Conservation (phyloP, 176 grass and related monocot species). For the Elaeis guineensis region DNA sequence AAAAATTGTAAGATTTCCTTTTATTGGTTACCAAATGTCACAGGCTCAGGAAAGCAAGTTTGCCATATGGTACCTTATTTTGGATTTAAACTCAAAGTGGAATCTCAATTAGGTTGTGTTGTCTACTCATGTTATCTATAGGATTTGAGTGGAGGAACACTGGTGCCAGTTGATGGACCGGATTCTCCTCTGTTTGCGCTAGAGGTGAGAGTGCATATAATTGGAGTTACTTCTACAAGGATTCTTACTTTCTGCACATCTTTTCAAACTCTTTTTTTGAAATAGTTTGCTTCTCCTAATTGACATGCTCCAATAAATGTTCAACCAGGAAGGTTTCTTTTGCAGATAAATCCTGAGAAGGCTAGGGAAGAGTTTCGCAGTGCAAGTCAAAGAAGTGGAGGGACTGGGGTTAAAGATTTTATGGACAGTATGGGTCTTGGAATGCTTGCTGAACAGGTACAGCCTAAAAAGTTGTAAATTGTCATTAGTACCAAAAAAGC, state of each 20-base stretch:
- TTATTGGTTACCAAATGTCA: too few relatives aligned
- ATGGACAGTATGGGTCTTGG: constrained; percentile 98
- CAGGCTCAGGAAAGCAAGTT: too few relatives aligned
- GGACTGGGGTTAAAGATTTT: constrained; percentile 84
- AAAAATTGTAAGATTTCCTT: neutral
- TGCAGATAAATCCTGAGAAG: constrained; percentile 95
- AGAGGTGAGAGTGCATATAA: constrained; percentile 42
- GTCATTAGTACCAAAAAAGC: too few relatives aligned
- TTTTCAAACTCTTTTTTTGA: too few relatives aligned
- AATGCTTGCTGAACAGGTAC: constrained; percentile 80
- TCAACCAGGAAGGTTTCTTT: neutral
- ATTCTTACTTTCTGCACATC: too few relatives aligned
- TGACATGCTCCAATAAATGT: constrained; percentile 1
- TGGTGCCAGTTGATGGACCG: constrained; percentile 67
- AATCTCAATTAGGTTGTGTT: too few relatives aligned
- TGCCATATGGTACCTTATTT: too few relatives aligned
- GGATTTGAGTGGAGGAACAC: constrained; percentile 79
- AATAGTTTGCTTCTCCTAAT: neutral
- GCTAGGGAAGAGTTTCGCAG: constrained; percentile 77
- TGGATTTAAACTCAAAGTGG: too few relatives aligned
- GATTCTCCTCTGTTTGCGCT: constrained; percentile 73
- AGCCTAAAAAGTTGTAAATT: too few relatives aligned
- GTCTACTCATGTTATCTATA: neutral
- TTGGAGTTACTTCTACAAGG: neutral
- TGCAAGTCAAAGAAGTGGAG: constrained; percentile 66